Percentiles rank a stretch among this genome's conserved stretches.
phyloP scores from a whole-genome alignment of 208 protist genomes.

The Trypanosoma rangeli region DNA sequence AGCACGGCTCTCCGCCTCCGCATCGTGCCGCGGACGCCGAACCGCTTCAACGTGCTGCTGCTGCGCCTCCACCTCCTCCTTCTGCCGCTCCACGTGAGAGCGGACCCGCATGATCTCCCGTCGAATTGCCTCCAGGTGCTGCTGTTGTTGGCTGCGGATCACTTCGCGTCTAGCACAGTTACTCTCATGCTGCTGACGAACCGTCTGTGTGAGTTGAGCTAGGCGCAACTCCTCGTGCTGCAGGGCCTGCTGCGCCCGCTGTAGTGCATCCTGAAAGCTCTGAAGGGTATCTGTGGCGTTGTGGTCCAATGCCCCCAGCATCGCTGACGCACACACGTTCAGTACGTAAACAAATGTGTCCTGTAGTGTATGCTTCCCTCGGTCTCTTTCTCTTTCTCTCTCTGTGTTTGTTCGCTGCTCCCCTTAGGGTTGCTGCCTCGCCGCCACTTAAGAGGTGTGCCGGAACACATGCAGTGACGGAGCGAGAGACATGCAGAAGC shows the following conservation, averaged over 20 bases:
- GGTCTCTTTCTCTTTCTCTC: neutral
- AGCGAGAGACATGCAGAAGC: too few species aligned
- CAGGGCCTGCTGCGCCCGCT: constrained; percentile 36
- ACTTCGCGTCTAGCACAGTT: constrained; percentile 10
- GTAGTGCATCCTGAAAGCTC: constrained; percentile 42
- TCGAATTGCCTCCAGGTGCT: constrained; percentile 36
- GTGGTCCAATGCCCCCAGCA: constrained; percentile 40
- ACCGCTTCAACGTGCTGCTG: constrained; percentile 31
- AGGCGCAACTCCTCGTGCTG: constrained; percentile 40
- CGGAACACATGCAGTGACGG: too few species aligned
- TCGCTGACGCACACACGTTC: neutral
- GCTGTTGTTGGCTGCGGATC: constrained; percentile 30
- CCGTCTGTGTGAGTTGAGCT: constrained; percentile 9
- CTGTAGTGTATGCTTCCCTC: too few species aligned
- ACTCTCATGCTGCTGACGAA: constrained; percentile 17
- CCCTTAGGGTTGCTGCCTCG: too few species aligned
- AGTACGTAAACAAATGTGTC: neutral
- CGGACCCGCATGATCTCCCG: constrained; percentile 38
- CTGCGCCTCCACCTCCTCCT: constrained; percentile 13
- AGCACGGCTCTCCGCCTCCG: constrained; percentile 13
- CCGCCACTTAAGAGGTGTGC: too few species aligned
- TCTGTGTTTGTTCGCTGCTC: neutral
- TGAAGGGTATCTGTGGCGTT: constrained; percentile 36
- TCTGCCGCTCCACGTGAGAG: constrained; percentile 22
- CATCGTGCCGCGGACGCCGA: constrained; percentile 23